A percentile compares a stretch with the other conserved stretches of the same genome.
These are phyloP conservation scores for Penicillium goetzii DNA, from an alignment of 495 filamentous ascomycete species.

Conservation along the genomic window DNA sequence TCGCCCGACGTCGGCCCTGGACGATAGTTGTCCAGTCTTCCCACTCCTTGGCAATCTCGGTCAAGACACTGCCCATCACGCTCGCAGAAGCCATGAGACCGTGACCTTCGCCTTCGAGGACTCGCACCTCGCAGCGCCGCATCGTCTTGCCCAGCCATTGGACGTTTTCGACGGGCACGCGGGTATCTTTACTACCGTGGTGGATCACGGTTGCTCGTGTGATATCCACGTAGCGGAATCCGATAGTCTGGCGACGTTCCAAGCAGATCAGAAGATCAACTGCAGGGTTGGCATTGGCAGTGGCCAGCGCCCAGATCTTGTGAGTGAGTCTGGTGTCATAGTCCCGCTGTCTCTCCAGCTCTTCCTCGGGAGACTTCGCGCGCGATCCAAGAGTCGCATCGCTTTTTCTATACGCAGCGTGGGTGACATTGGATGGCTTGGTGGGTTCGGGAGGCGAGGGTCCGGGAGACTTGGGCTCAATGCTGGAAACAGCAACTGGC, in stretches of 20 bases:
- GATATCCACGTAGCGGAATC: conserved; percentile 97
- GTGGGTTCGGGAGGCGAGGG: conserved; percentile 23
- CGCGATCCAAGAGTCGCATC: conserved; percentile 30
- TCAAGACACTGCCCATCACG: conserved; percentile 91
- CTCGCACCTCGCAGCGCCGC: conserved; percentile 86
- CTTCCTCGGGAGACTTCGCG: conserved; percentile 41
- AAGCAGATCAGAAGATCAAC: conserved; percentile 92
- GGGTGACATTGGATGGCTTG: conserved; percentile 24
- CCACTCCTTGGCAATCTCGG: conserved; percentile 94
- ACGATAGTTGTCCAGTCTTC: conserved; percentile 82
- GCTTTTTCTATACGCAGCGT: conserved; percentile 27
- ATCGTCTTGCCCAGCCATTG: conserved; percentile 93
- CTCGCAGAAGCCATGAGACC: conserved; percentile 92
- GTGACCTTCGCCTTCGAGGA: conserved; percentile 91
- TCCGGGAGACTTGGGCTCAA: conserved; percentile 36
- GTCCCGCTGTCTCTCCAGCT: conserved; percentile 69
- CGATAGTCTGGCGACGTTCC: conserved; percentile 88
- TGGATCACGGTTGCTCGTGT: conserved; percentile 88
- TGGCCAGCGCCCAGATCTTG: conserved; percentile 93
- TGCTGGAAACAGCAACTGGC: conserved; percentile 44
- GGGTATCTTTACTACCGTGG: conserved; percentile 86
- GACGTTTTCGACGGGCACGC: conserved; percentile 94
- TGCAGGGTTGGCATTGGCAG: conserved; percentile 88
- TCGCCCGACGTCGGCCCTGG: conserved; percentile 51
- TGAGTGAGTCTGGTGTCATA: conserved; percentile 89